phyloP scores from a whole-genome alignment of 75 land plant genomes.

The Sequoia sempervirens region DNA sequence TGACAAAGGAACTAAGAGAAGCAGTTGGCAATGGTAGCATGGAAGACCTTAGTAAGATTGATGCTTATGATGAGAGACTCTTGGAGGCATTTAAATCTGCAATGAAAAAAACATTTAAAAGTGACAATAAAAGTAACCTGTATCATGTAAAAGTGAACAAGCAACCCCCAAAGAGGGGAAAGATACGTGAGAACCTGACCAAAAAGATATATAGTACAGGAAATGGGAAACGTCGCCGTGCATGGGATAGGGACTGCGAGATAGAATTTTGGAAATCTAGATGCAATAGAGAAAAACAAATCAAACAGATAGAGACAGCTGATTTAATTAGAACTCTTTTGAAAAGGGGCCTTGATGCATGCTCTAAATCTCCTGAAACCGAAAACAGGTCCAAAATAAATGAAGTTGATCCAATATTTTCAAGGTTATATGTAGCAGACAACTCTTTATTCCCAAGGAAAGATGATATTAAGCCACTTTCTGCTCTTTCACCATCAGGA shows the following conservation, averaged over 20 bases:
- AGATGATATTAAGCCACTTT: constrained; percentile 67
- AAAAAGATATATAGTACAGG: constrained; percentile 82
- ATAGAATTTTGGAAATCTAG: constrained; percentile 91
- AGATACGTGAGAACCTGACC: constrained; percentile 72
- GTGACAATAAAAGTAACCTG: constrained; percentile 12
- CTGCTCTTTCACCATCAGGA: constrained; percentile 18
- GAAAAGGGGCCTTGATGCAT: constrained; percentile 13
- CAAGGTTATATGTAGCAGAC: constrained; percentile 90
- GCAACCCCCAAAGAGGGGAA: constrained; percentile 47
- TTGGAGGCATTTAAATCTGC: constrained; percentile 83
- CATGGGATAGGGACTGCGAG: constrained; percentile 90
- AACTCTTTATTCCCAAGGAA: constrained; percentile 86
- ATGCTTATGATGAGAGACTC: constrained; percentile 65
- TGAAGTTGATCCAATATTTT: constrained; percentile 55
- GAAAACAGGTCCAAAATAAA: constrained; percentile 16
- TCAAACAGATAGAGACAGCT: constrained; percentile 58
- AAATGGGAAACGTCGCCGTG: constrained; percentile 54
- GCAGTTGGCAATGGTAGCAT: constrained; percentile 49
- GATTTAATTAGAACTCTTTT: constrained; percentile 52
- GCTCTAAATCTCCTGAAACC: constrained; percentile 15
- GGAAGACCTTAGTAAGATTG: constrained; percentile 34
- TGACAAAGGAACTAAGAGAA: constrained; percentile 66
- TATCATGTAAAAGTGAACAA: constrained; percentile 30
- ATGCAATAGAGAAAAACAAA: constrained; percentile 25
- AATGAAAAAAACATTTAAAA: constrained; percentile 27